These are phyloP conservation scores for Cucumis hystrix DNA, from an alignment of 306 rosid species.

Conservation along the genomic window DNA sequence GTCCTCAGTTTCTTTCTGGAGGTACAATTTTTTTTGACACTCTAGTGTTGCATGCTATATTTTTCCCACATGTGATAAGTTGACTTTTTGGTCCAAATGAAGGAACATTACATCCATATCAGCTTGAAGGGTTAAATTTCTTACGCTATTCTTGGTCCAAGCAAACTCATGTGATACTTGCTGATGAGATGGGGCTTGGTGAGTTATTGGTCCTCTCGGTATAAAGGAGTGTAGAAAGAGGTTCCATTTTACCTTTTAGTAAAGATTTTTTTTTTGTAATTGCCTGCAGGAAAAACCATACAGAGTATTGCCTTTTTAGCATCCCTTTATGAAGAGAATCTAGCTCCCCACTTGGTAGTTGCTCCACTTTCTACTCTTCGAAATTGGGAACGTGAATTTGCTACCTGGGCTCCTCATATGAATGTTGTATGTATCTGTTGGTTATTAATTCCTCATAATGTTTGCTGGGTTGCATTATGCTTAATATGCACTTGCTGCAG, in stretches of 20 bases:
- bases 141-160: constrained; percentile 96
- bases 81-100: constrained; percentile 17
- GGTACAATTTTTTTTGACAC: constrained; percentile 24
- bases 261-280: constrained; percentile 2
- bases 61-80: neutral
- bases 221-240: neutral
- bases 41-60: constrained; percentile 10
- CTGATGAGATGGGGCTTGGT: constrained; percentile 99
- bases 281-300: constrained; percentile 79
- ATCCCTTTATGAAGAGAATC: constrained; percentile 61
- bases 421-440: constrained; percentile 61
- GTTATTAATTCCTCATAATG: constrained; percentile 8
- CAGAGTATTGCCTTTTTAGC: constrained; percentile 98
- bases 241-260: neutral
- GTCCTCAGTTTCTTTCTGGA: constrained; percentile 79
- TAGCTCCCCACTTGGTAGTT: constrained; percentile 85
- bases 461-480: constrained; percentile 12
- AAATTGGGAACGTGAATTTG: constrained; percentile 98
- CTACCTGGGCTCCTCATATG: constrained; percentile 99
- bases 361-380: constrained; percentile 96
- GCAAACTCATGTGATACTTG: constrained; percentile 96
- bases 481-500: constrained; percentile 40
- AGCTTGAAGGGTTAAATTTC: constrained; percentile 98
- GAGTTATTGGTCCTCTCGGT: constrained; percentile 7
- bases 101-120: constrained; percentile 93